Percentiles rank a stretch among this genome's conserved stretches.
phyloP scores from a whole-genome alignment of 2,329 filamentous ascomycete species.

The Claviceps sp. region DNA sequence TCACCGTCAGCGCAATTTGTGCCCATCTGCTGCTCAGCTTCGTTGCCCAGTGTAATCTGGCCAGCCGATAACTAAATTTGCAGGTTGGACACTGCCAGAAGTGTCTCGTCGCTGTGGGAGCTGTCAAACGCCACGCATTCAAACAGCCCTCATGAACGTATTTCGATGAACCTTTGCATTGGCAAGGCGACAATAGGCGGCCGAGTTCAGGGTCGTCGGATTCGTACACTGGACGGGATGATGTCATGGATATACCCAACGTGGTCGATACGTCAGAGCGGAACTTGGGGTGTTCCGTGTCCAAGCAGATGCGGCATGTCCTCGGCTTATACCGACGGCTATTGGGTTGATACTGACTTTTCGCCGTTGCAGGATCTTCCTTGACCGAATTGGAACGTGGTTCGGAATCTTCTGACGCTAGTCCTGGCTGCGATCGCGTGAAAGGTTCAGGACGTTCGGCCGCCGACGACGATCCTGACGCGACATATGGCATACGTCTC shows the following conservation, averaged over 20 bases:
- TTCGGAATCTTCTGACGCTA: background rate
- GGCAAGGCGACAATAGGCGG: constrained; percentile 75
- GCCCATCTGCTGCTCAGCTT: constrained; percentile 53
- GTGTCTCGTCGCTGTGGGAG: constrained; percentile 51
- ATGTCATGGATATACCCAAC: constrained; percentile 19
- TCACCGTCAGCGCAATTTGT: constrained; percentile 56
- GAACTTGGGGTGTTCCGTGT: constrained; percentile 42
- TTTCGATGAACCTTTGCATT: constrained; percentile 83
- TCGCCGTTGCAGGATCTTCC: constrained; percentile 3
- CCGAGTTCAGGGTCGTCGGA: constrained; percentile 62
- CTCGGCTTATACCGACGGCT: constrained; percentile 49
- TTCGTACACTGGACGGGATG: constrained; percentile 41
- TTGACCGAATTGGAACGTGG: background rate
- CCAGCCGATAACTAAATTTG: constrained; percentile 66
- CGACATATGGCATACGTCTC: constrained; percentile 3
- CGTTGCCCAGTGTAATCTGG: constrained; percentile 61
- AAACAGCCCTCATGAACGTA: constrained; percentile 92
- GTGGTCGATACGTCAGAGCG: constrained; percentile 19
- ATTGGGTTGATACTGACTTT: constrained; percentile 7
- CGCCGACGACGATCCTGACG: background rate
- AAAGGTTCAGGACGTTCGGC: background rate
- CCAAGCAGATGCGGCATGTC: constrained; percentile 82
- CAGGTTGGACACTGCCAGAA: constrained; percentile 86
- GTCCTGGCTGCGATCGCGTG: background rate
- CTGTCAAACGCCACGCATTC: constrained; percentile 64